phyloP scores from a whole-genome alignment of 2,329 filamentous ascomycete genomes.

The Colletotrichum agaves region DNA sequence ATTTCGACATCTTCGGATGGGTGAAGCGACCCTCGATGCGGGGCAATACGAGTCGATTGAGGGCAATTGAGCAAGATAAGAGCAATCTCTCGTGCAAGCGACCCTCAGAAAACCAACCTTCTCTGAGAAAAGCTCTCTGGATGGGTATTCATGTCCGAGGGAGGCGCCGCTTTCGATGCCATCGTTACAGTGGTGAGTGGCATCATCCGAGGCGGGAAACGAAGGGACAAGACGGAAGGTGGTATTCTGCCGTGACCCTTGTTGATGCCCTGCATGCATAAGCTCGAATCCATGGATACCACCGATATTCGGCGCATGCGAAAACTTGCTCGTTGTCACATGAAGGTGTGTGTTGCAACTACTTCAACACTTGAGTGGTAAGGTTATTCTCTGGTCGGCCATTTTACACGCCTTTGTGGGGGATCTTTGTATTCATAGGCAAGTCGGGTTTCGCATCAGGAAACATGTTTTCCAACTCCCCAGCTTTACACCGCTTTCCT shows the following conservation, averaged over 20 bases:
- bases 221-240: conserved; percentile 27
- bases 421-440: neutral
- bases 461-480: too few relatives aligned
- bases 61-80: conserved; percentile 34
- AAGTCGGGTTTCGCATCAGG: neutral
- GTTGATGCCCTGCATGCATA: neutral
- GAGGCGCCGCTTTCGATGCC: neutral
- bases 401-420: neutral
- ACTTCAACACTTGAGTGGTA: neutral
- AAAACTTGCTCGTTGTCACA: neutral
- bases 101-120: too few relatives aligned
- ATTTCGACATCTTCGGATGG: neutral
- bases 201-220: conserved; percentile 1
- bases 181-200: neutral
- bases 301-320: conserved; percentile 8
- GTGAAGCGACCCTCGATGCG: neutral
- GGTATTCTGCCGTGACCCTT: conserved; percentile 20
- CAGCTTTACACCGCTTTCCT: too few relatives aligned
- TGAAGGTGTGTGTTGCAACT: neutral
- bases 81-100: neutral
- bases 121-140: too few relatives aligned
- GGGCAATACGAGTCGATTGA: conserved; percentile 15
- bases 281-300: neutral
- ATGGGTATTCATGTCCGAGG: neutral
- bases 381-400: neutral